phyloP scores from a whole-genome alignment of 2,329 filamentous ascomycete species.

The Cordyceps javanica region DNA sequence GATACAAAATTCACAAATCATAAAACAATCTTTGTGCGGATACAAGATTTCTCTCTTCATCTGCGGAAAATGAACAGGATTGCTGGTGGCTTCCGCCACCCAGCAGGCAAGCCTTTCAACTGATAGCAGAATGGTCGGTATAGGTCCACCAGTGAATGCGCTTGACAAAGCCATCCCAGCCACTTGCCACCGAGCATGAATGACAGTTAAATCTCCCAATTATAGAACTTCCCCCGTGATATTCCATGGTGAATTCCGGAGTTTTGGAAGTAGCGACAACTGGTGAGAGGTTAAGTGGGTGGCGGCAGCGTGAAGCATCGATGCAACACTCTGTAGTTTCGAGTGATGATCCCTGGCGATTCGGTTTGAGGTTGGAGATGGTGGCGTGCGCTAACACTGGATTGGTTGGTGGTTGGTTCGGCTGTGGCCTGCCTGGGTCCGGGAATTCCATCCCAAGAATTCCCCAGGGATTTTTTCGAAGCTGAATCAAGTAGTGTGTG shows the following conservation, averaged over 20 bases:
- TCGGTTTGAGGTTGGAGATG: constrained; percentile 10
- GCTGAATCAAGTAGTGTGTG: not conserved
- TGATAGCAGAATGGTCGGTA: not conserved
- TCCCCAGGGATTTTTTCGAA: not conserved
- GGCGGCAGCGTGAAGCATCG: constrained; percentile 35
- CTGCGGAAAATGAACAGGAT: constrained; percentile 1
- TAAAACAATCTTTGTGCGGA: not conserved
- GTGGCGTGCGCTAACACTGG: not conserved
- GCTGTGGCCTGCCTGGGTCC: not conserved
- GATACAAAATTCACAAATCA: too few species aligned
- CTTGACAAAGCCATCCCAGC: not conserved
- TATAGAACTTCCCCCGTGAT: not conserved
- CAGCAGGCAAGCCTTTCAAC: not conserved
- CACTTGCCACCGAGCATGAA: not conserved
- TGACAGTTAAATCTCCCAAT: not conserved
- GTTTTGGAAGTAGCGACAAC: not conserved
- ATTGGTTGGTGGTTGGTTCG: not conserved
- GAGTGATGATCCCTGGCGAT: constrained; percentile 19
- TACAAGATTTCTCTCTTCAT: not conserved
- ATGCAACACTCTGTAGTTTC: constrained; percentile 43
- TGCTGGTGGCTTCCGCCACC: not conserved
- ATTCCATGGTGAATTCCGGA: not conserved
- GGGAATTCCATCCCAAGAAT: not conserved
- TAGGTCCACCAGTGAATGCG: not conserved
- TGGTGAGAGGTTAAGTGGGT: constrained; percentile 13